A percentile compares a stretch with the other conserved stretches of the same genome.
Conservation (phyloP, 768 basidiomycete genomes). For the Mycena vulgaris region DNA sequence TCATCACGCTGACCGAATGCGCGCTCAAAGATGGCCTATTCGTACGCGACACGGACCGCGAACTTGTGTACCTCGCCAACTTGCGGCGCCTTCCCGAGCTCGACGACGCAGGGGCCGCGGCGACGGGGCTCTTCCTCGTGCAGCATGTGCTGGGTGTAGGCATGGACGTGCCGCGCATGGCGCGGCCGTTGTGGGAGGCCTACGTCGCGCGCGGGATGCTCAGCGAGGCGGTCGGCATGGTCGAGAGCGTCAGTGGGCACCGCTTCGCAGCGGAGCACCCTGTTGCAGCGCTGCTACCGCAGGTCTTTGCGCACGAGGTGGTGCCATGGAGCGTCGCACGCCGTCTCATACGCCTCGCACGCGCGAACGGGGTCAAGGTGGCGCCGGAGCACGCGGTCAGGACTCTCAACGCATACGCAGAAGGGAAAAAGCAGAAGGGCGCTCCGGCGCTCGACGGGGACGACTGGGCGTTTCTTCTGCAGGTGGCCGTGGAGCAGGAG, state of each 20-base stretch:
- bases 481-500: conserved; percentile 57
- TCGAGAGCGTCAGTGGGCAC: conserved; percentile 34
- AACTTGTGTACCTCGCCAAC: conserved; percentile 62
- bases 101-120: conserved; percentile 40
- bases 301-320: not conserved
- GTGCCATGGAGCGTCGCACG: conserved; percentile 49
- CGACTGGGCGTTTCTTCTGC: conserved; percentile 66
- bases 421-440: no score
- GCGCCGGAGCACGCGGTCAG: conserved; percentile 52
- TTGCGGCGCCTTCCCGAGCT: conserved; percentile 49
- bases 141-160: conserved; percentile 32
- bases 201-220: conserved; percentile 50
- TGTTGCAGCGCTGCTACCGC: conserved; percentile 1
- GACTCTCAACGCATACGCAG: conserved; percentile 62
- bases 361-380: conserved; percentile 51
- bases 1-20: conserved; percentile 54
- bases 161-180: conserved; percentile 44
- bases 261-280: conserved; percentile 3
- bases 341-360: conserved; percentile 53
- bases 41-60: conserved; percentile 56
- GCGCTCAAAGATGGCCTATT: conserved; percentile 52
- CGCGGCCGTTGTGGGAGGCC: conserved; percentile 46
- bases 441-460: conserved; percentile 38
- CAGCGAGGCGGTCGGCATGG: conserved; percentile 39
- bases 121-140: conserved; percentile 45